Evolutionary conservation across 805 yeast genomes (phyloP).

Genomic region (Metschnikowia aberdeeniae): DNA sequence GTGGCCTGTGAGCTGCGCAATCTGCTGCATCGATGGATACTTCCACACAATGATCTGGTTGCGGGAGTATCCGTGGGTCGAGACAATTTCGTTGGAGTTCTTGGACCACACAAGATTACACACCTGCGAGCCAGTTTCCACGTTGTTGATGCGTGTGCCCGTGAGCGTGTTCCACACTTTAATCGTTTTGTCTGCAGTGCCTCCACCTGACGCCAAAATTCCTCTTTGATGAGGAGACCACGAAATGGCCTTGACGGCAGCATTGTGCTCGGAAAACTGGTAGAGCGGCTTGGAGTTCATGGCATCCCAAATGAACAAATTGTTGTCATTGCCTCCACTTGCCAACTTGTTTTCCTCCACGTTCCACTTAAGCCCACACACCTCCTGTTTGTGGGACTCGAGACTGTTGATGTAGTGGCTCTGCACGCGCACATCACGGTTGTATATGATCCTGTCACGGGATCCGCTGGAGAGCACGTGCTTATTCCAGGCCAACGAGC

Average conservation of each 20-base stretch:
- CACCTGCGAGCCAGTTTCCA: constrained; percentile 95
- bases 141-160: constrained; percentile 67
- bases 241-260: constrained; percentile 94
- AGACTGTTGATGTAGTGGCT: constrained; percentile 74
- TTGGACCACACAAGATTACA: constrained; percentile 93
- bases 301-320: constrained; percentile 85
- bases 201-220: constrained; percentile 91
- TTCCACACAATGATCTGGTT: constrained; percentile 94
- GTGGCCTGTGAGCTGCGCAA: constrained; percentile 92
- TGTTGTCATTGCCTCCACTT: constrained; percentile 93
- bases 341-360: constrained; percentile 87
- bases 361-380: constrained; percentile 95
- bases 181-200: constrained; percentile 87
- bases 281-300: constrained; percentile 61
- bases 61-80: constrained; percentile 91
- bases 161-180: constrained; percentile 89
- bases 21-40: constrained; percentile 86
- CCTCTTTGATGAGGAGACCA: constrained; percentile 99
- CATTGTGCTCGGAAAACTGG: constrained; percentile 76
- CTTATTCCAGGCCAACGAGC: constrained; percentile 91
- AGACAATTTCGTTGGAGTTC: constrained; percentile 86
- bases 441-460: constrained; percentile 77
- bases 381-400: constrained; percentile 83
- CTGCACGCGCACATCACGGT: constrained; percentile 86
- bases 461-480: constrained; percentile 86